phyloP scores from a whole-genome alignment of 495 filamentous ascomycete species.

The Mytilinidion resinicola region DNA sequence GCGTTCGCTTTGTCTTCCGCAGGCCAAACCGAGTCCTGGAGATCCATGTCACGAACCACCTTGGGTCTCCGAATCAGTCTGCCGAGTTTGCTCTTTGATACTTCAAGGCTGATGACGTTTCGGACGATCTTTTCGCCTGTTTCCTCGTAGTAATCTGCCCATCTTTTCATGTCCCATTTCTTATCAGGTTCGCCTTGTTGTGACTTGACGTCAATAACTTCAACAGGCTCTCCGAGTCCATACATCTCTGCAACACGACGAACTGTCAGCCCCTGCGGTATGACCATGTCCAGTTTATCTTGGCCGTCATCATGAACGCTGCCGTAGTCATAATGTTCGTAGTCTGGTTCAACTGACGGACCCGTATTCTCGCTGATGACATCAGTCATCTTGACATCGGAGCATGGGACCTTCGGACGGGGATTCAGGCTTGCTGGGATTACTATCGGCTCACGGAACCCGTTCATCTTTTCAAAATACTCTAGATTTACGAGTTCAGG shows the following conservation, averaged over 20 bases:
- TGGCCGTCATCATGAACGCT: slow-evolving; percentile 53
- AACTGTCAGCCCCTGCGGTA: slow-evolving; percentile 62
- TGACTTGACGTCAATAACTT: slow-evolving; percentile 72
- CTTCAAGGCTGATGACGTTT: slow-evolving; percentile 73
- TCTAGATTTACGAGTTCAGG: slow-evolving; percentile 63
- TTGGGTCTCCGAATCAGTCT: slow-evolving; percentile 61
- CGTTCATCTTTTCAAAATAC: slow-evolving; percentile 58
- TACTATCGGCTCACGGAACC: slow-evolving; percentile 66
- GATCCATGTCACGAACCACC: slow-evolving; percentile 64
- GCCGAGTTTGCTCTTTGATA: slow-evolving; percentile 62
- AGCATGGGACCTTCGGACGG: slow-evolving; percentile 32
- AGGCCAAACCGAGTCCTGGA: slow-evolving; percentile 69
- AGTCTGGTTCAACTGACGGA: background rate
- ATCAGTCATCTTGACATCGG: background rate
- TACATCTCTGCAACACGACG: slow-evolving; percentile 60
- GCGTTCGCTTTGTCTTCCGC: slow-evolving; percentile 53
- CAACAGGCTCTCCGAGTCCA: slow-evolving; percentile 58
- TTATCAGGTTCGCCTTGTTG: slow-evolving; percentile 59
- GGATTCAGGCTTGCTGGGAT: slow-evolving; percentile 63
- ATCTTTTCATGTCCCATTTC: slow-evolving; percentile 64
- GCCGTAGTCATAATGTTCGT: slow-evolving; percentile 35
- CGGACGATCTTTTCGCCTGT: slow-evolving; percentile 55
- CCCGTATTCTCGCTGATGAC: background rate
- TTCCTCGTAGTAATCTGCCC: slow-evolving; percentile 72
- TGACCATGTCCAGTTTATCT: slow-evolving; percentile 68